These are phyloP conservation scores for Nakaseomyces uthaithaninus DNA, from an alignment of 1,139 yeast genomes.

Conservation along the genomic window DNA sequence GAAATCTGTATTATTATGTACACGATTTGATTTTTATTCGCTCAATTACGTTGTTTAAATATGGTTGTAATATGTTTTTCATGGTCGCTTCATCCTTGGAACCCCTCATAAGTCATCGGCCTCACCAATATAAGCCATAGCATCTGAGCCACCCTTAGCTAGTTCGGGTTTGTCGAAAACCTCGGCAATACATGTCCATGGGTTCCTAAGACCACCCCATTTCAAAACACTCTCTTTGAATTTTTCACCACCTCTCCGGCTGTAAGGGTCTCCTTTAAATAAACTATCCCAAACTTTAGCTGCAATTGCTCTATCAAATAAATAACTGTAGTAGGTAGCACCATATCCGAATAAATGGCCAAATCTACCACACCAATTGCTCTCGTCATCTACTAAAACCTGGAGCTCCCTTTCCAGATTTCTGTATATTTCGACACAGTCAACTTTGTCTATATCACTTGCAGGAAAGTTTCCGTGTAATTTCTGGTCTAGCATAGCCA, in stretches of 20 bases:
- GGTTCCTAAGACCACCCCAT: slow-evolving; percentile 93
- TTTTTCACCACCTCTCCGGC: slow-evolving; percentile 62
- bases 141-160: slow-evolving; percentile 57
- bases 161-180: slow-evolving; percentile 59
- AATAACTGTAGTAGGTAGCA: slow-evolving; percentile 84
- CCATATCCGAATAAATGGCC: slow-evolving; percentile 94
- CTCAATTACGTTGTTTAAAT: no score
- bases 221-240: slow-evolving; percentile 62
- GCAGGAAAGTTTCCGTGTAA: slow-evolving; percentile 44
- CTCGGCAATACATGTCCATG: slow-evolving; percentile 80
- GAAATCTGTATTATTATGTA: no score
- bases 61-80: background rate
- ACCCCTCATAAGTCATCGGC: slow-evolving; percentile 24
- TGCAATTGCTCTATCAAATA: slow-evolving; percentile 89
- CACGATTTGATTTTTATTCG: background rate
- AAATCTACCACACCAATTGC: slow-evolving; percentile 90
- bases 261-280: slow-evolving; percentile 62
- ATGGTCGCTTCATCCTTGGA: background rate
- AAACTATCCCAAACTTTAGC: slow-evolving; percentile 72
- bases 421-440: slow-evolving; percentile 55
- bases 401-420: slow-evolving; percentile 48
- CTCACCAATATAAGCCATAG: slow-evolving; percentile 62
- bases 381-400: slow-evolving; percentile 53
- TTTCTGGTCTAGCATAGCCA: slow-evolving; percentile 82
- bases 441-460: slow-evolving; percentile 28